Conservation (phyloP, 2,329 filamentous ascomycete species). For the Fusarium oxysporum region DNA sequence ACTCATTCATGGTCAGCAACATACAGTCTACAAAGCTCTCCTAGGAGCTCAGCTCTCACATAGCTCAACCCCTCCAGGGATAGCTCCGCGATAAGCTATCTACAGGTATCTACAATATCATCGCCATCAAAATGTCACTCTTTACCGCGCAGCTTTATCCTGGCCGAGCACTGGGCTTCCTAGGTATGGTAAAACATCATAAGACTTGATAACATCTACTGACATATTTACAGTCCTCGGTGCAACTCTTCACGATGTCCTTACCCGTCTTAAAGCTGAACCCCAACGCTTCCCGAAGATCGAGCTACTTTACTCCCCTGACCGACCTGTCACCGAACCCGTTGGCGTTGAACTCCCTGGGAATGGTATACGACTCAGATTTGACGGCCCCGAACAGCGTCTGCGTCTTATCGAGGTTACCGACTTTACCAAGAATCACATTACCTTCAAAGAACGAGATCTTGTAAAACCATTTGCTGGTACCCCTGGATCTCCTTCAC, state of each 20-base stretch:
- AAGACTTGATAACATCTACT: neutral
- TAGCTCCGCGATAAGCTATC: constrained; percentile 30
- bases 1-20: constrained; percentile 20
- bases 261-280: constrained; percentile 89
- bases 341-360: constrained; percentile 80
- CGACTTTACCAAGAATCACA: constrained; percentile 86
- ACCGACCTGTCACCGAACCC: constrained; percentile 78
- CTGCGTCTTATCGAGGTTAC: constrained; percentile 90
- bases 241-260: constrained; percentile 88
- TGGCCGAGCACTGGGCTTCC: constrained; percentile 73
- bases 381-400: constrained; percentile 93
- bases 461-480: constrained; percentile 73
- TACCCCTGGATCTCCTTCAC: constrained; percentile 49
- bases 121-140: constrained; percentile 55
- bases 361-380: constrained; percentile 90
- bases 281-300: constrained; percentile 85
- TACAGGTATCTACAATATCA: constrained; percentile 1
- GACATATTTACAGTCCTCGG: constrained; percentile 75
- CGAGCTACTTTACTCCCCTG: constrained; percentile 83
- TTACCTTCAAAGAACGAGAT: constrained; percentile 84
- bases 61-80: constrained; percentile 39
- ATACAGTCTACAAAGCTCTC: constrained; percentile 1
- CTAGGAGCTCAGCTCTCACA: constrained; percentile 31
- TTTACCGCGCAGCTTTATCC: constrained; percentile 74
- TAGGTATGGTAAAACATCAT: constrained; percentile 53